Evolutionary conservation across 2,329 filamentous ascomycete species (phyloP), one percentile per base, ranked within the genome.

Genomic region (Penicillium sp.): DNA sequence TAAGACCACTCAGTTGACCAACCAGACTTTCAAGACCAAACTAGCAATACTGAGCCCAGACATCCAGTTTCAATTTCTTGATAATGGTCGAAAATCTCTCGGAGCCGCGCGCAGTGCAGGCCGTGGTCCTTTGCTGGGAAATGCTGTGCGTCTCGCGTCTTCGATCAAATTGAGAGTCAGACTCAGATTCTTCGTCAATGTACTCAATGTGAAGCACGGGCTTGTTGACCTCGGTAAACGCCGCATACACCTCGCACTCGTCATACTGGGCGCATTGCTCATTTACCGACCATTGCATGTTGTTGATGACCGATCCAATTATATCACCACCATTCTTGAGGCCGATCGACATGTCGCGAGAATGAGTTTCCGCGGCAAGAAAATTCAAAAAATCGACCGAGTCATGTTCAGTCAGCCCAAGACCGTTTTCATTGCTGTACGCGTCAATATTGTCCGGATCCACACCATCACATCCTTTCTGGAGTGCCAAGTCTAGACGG

Each of bases 201-300:
- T 85, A 85, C 64, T 85, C 82, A 45, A 85, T 82, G 55, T 84
- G 76, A 56, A 85, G 84, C 20, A 85, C 81, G 1, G 82, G 80
- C 59, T 85, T 84, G 22, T 70, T 68, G 5, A 72, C 73, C 8
- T 70, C 52, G 39, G 80, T 72, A 52, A 84, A 84, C 3, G 71
- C 60, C 2, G 65, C 60, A 56, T 78, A 84, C 1, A 61, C 70
- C 22, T 65, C 62, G 54, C 81, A 84, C 56, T 85, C 80, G 3
- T 63, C 42, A 50, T 76, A 76, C 55, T 80, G 50, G 11, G 72
- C 70, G 56, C 82, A 85, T 62, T 84, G 74, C 66, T 85, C 82
- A 59, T 84, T 83, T 50, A 86, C 80, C 5, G 71, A 74, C 62
- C 82, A 86, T 52, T 82, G 69, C 36, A 82, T 73, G 4, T 72